Base-by-base conservation (phyloP, 2,329 filamentous ascomycete genomes). In the Chaetomium strumarium region DNA sequence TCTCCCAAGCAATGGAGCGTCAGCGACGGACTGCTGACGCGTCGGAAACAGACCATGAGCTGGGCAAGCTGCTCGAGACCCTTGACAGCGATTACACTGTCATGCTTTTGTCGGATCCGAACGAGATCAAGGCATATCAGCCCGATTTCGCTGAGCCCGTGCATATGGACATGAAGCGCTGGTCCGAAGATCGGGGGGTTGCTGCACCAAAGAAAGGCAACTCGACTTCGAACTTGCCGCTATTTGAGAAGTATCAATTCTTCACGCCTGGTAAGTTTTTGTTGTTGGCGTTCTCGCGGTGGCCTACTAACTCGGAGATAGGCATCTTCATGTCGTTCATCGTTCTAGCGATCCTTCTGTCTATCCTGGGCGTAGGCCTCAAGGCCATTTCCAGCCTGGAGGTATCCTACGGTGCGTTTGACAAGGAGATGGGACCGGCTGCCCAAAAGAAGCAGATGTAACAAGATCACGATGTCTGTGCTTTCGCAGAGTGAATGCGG, bases 221-320 rank as follows among this genome's bases (percentile, higher is more conserved):
- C 54, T 63, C 58, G 49, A 72, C 67, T 7, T 30, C 39, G 17
- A 75, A 69, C 34, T 68, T 76, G 30, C 76, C 81, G 4, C 70
- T 95, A 40, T 97, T 99, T 63, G 87, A 95, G 71, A 90, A 88
- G 69, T 99, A 99, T 69, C 87, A 96, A 67, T 97, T 91, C 73
- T 86, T 99, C 61, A 92, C 86, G 11, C 89, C 90, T 64, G 89
- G 89, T 92, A 72, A 62, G 78, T 73, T 3, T 34, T 11, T 10
- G 4, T 11, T 34, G 4, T 34, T 34, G 16, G 7, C 16, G 34
- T 2, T n/a, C 13, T 13, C 13, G 34, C 34, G 13, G 33, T 3
- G 3, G 12, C 8, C 43, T 24, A 16, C 36, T 53, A 39, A 52
- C 36, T 17, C 31, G 55, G 63, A 49, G 61, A 46, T 17, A 93